Evolutionary conservation across 164 flowering plant genomes (phyloP).

Genomic region (Chloranthus sessilifolius): DNA sequence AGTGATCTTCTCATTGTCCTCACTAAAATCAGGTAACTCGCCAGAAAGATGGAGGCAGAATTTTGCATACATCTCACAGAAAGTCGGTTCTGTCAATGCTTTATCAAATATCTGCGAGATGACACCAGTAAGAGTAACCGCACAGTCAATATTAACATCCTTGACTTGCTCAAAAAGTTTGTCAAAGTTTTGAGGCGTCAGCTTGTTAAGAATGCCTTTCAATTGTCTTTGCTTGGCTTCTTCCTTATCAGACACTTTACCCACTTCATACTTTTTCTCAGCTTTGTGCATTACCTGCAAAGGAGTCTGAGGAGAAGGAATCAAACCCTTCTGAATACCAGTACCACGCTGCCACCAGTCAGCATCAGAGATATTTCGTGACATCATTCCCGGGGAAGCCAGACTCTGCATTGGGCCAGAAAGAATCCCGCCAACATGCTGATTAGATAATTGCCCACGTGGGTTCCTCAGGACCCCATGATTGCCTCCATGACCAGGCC

Average conservation of each 20-base stretch:
- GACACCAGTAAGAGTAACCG: slow-evolving; percentile 54
- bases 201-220: slow-evolving; percentile 73
- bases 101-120: slow-evolving; percentile 80
- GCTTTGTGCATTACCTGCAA: slow-evolving; percentile 61
- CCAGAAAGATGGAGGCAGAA: slow-evolving; percentile 58
- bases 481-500: slow-evolving; percentile 68
- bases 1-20: slow-evolving; percentile 60
- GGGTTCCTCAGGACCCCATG: slow-evolving; percentile 68
- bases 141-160: slow-evolving; percentile 66
- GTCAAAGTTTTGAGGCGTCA: slow-evolving; percentile 85
- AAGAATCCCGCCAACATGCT: slow-evolving; percentile 49
- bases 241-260: slow-evolving; percentile 69
- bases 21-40: slow-evolving; percentile 52
- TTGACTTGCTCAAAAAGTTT: slow-evolving; percentile 73
- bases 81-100: slow-evolving; percentile 77
- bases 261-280: slow-evolving; percentile 71
- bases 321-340: slow-evolving; percentile 49
- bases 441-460: slow-evolving; percentile 47
- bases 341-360: slow-evolving; percentile 45
- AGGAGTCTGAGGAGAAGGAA: slow-evolving; percentile 66
- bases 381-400: slow-evolving; percentile 52
- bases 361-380: slow-evolving; percentile 53
- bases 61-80: slow-evolving; percentile 85
- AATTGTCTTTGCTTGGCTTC: slow-evolving; percentile 67
- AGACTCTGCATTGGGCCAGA: slow-evolving; percentile 60